These are phyloP conservation scores for Aspergillus thermomutatus DNA, from an alignment of 2,329 filamentous ascomycete genomes.

Conservation along the genomic window DNA sequence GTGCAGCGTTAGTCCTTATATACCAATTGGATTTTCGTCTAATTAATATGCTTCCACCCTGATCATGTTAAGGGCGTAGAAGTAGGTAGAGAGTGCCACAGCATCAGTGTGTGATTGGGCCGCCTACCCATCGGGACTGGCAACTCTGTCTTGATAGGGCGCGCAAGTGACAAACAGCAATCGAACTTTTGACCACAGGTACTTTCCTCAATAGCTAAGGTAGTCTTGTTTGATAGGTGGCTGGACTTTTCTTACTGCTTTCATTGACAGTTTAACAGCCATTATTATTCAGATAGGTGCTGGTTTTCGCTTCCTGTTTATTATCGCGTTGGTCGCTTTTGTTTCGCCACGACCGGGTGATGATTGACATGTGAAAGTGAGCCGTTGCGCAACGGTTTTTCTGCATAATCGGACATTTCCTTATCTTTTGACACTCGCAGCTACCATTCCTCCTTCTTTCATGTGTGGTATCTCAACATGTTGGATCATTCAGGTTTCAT, in stretches of 20 bases:
- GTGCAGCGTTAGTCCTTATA: not conserved
- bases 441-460: not conserved
- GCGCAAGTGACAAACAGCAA: not conserved
- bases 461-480: not conserved
- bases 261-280: not conserved
- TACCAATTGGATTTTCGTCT: not conserved
- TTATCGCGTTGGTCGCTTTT: not conserved
- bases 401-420: not conserved
- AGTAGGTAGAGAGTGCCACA: not conserved
- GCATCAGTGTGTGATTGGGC: not conserved
- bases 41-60: not conserved
- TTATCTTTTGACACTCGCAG: not conserved
- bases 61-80: not conserved
- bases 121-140: not conserved
- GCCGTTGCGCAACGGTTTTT: not conserved
- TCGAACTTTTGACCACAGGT: not conserved
- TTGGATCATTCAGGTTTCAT: not conserved
- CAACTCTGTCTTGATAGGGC: not conserved
- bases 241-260: not conserved
- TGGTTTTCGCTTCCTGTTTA: not conserved
- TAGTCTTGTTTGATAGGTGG: not conserved
- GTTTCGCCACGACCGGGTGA: not conserved
- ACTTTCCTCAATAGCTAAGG: not conserved
- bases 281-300: not conserved
- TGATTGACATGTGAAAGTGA: not conserved